phyloP scores from a whole-genome alignment of 2,329 filamentous ascomycete genomes.

The Tolypocladium amazonense region DNA sequence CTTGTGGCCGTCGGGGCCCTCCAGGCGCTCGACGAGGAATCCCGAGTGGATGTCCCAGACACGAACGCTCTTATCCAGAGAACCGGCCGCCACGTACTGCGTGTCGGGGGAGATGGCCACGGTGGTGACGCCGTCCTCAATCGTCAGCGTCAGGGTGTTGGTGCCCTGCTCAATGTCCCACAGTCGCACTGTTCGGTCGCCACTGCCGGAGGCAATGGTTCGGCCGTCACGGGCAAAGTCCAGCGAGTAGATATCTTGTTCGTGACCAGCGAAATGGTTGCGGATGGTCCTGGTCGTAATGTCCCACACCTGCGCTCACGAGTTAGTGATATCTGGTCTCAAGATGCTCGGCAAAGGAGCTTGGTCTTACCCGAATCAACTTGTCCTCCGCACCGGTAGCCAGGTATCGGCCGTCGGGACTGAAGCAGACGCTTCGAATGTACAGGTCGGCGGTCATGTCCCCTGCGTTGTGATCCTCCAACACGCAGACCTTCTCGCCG shows the following conservation, averaged over 20 bases:
- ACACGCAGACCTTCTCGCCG: constrained; percentile 77
- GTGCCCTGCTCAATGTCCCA: constrained; percentile 88
- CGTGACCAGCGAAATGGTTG: constrained; percentile 90
- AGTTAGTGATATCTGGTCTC: constrained; percentile 6
- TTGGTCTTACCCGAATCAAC: constrained; percentile 68
- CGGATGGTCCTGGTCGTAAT: constrained; percentile 75
- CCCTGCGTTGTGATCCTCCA: constrained; percentile 73
- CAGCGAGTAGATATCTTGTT: constrained; percentile 95
- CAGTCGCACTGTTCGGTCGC: constrained; percentile 85
- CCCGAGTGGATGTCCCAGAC: constrained; percentile 90
- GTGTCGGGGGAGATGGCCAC: constrained; percentile 95
- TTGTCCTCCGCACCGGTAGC: constrained; percentile 97
- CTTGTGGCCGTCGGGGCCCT: constrained; percentile 89
- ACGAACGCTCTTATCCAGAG: constrained; percentile 92
- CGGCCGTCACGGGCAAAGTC: constrained; percentile 91
- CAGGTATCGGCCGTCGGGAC: constrained; percentile 85
- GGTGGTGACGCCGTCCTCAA: constrained; percentile 95
- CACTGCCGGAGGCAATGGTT: constrained; percentile 90
- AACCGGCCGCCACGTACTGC: constrained; percentile 87
- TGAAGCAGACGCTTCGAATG: constrained; percentile 97
- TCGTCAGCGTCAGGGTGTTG: constrained; percentile 75
- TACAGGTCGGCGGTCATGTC: constrained; percentile 89
- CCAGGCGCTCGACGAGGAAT: constrained; percentile 79
- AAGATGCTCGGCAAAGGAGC: neutral
- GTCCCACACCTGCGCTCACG: constrained; percentile 69